Conservation (phyloP, 768 basidiomycete species). For the Boletus sp. region DNA sequence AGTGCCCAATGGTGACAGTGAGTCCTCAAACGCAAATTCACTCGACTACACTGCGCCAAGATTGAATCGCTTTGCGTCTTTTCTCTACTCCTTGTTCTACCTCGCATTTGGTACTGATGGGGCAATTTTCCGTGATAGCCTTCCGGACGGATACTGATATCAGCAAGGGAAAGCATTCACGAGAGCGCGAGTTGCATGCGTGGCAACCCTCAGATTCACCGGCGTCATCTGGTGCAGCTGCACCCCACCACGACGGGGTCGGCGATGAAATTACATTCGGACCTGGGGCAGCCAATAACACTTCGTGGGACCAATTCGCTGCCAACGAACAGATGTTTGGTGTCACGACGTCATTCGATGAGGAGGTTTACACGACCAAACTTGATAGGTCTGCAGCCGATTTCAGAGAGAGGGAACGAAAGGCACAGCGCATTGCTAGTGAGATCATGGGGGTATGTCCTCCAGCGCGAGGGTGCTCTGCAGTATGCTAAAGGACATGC, state of each 20-base stretch:
- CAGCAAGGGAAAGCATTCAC: conserved; percentile 47
- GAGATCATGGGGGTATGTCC: conserved; percentile 82
- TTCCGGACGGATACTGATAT: conserved; percentile 86
- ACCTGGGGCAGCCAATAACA: conserved; percentile 39
- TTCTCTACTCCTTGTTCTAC: not conserved
- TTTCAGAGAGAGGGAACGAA: conserved; percentile 83
- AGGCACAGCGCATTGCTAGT: conserved; percentile 83
- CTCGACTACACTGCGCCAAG: not conserved
- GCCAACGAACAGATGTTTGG: conserved; percentile 93
- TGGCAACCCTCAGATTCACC: conserved; percentile 55
- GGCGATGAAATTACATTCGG: conserved; percentile 75
- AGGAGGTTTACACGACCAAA: conserved; percentile 92
- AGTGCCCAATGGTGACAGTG: conserved; percentile 68
- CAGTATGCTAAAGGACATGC: conserved; percentile 6
- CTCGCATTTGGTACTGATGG: conserved; percentile 12
- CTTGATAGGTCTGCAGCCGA: conserved; percentile 81
- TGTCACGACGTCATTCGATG: conserved; percentile 86
- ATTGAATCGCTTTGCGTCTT: not conserved
- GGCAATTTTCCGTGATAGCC: conserved; percentile 37
- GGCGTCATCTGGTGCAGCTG: conserved; percentile 25
- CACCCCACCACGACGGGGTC: conserved; percentile 27
- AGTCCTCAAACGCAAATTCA: conserved; percentile 29
- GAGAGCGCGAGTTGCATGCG: conserved; percentile 77
- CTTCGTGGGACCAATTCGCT: conserved; percentile 88
- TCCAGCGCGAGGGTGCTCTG: not conserved